Evolutionary conservation across 257 asterid species (phyloP).

Genomic region (Gentiana macrophylla): DNA sequence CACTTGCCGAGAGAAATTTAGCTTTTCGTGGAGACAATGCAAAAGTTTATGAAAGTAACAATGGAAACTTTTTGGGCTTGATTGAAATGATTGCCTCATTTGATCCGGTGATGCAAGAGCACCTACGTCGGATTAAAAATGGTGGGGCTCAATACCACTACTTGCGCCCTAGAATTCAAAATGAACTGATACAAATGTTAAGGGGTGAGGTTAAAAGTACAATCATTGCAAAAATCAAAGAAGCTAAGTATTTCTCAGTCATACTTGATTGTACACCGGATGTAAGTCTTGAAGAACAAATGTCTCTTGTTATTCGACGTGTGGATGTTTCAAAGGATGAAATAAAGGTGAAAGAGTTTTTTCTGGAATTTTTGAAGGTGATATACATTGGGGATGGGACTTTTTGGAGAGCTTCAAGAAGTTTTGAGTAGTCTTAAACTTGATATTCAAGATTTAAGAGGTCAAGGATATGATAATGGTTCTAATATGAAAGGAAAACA

Average conservation of each 20-base stretch:
- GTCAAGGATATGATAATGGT: neutral
- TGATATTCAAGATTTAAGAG: no score
- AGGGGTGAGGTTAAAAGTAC: neutral
- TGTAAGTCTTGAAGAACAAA: neutral
- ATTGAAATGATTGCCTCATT: neutral
- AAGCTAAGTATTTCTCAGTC: neutral
- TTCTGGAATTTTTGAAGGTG: neutral
- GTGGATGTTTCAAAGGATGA: neutral
- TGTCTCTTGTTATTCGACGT: neutral
- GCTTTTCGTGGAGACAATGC: neutral
- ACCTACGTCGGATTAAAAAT: neutral
- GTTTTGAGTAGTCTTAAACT: no score
- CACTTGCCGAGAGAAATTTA: neutral
- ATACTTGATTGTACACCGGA: constrained; percentile 3
- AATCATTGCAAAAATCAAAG: neutral
- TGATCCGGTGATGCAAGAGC: neutral
- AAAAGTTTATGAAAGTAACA: neutral
- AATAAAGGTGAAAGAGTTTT: neutral
- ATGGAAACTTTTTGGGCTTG: constrained; percentile 1
- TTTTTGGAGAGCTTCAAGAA: no score
- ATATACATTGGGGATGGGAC: no score
- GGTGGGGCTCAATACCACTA: no score
- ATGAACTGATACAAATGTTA: neutral
- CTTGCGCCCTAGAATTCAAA: no score
- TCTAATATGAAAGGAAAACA: no score